phyloP scores from a whole-genome alignment of 768 basidiomycete genomes.

The Naganishia antarctica region DNA sequence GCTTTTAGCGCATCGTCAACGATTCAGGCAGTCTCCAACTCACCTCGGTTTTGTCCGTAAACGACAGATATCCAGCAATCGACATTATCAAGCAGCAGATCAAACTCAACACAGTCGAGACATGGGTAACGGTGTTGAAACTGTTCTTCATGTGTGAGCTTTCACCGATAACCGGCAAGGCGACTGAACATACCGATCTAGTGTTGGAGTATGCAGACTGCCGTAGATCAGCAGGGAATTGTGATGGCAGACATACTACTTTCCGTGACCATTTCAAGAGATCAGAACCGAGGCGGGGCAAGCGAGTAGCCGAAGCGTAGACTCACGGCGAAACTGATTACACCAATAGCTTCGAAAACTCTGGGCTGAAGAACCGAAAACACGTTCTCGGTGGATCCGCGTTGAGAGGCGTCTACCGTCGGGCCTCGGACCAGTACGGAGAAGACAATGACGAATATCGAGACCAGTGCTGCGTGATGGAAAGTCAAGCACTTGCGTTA shows the following conservation, averaged over 20 bases:
- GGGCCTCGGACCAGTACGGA: constrained; percentile 80
- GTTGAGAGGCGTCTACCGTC: constrained; percentile 65
- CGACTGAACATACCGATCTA: constrained; percentile 59
- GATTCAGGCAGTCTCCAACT: constrained; percentile 18
- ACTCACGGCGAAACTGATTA: constrained; percentile 59
- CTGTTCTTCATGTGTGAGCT: constrained; percentile 26
- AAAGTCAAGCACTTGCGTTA: background rate
- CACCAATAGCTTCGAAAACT: constrained; percentile 90
- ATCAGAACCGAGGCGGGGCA: background rate
- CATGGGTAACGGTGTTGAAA: constrained; percentile 85
- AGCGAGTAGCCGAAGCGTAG: background rate
- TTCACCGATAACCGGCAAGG: background rate
- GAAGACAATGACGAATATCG: constrained; percentile 83
- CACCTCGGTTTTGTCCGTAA: constrained; percentile 66
- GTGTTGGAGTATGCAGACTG: constrained; percentile 81
- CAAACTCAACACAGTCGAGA: constrained; percentile 78
- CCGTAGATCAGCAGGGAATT: constrained; percentile 96
- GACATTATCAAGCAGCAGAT: constrained; percentile 79
- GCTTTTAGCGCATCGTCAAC: background rate
- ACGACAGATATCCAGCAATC: constrained; percentile 76
- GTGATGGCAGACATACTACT: constrained; percentile 65
- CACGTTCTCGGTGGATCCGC: constrained; percentile 68
- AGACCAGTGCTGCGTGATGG: constrained; percentile 50
- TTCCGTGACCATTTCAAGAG: too few relatives aligned
- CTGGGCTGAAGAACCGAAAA: constrained; percentile 73